phyloP scores from a whole-genome alignment of 2,329 filamentous ascomycete genomes.

The Grosmannia penicillata region DNA sequence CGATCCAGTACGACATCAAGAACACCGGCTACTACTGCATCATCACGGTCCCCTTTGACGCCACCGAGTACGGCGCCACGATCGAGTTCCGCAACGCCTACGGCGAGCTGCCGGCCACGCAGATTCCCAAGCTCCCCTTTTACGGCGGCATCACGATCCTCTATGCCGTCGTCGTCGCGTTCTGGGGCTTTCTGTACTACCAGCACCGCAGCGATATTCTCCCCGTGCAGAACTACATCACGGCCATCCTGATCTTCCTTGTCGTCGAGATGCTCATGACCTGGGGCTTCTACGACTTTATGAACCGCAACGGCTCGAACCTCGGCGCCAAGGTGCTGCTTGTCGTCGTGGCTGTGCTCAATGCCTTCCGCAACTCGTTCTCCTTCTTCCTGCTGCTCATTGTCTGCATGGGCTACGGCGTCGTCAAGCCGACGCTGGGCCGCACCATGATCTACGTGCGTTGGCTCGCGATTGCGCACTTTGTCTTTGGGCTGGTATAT shows the following conservation, averaged over 20 bases:
- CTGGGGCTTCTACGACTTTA: slow-evolving; percentile 96
- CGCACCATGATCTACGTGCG: slow-evolving; percentile 91
- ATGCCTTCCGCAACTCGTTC: slow-evolving; percentile 90
- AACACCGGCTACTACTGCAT: slow-evolving; percentile 97
- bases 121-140: slow-evolving; percentile 94
- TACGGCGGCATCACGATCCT: slow-evolving; percentile 90
- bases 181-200: slow-evolving; percentile 92
- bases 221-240: slow-evolving; percentile 97
- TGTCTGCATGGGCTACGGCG: slow-evolving; percentile 98
- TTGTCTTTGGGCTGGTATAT: slow-evolving; percentile 88
- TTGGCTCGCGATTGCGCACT: slow-evolving; percentile 80
- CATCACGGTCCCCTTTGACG: slow-evolving; percentile 56
- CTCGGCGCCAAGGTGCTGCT: slow-evolving; percentile 72
- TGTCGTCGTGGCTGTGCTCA: slow-evolving; percentile 81
- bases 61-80: slow-evolving; percentile 59
- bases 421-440: slow-evolving; percentile 85
- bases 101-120: slow-evolving; percentile 84
- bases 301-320: slow-evolving; percentile 81
- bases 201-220: slow-evolving; percentile 91
- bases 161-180: slow-evolving; percentile 73
- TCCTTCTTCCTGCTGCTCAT: slow-evolving; percentile 97
- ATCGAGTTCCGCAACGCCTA: slow-evolving; percentile 93
- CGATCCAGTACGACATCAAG: slow-evolving; percentile 69
- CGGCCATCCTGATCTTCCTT: slow-evolving; percentile 85
- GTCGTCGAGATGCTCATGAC: slow-evolving; percentile 96